Percentiles rank a stretch among this genome's conserved stretches.
Conservation (phyloP, 345 rosid species). For the Angophora floribunda region DNA sequence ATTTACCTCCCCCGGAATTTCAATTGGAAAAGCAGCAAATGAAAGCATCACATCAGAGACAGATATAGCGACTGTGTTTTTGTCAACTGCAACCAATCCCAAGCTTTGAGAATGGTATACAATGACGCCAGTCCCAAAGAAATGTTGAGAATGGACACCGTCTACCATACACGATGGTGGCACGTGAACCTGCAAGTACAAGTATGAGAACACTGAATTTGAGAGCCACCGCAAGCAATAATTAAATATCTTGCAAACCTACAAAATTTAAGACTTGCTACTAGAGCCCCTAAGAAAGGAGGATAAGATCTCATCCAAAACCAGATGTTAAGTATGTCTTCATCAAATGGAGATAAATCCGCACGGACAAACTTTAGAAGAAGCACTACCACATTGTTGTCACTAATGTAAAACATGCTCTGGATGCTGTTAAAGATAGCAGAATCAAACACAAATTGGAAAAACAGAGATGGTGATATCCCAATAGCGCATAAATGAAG, state of each 20-base stretch:
- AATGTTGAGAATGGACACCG: conserved; percentile 76
- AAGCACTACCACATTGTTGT: neutral
- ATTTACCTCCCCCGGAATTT: conserved; percentile 93
- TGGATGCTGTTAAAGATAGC: neutral
- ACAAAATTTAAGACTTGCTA: neutral
- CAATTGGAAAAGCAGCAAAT: conserved; percentile 92
- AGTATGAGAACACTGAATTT: neutral
- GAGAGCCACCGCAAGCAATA: neutral
- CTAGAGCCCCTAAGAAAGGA: neutral
- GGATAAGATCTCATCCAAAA: neutral
- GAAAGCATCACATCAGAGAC: conserved; percentile 91
- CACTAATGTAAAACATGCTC: neutral
- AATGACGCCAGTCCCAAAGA: conserved; percentile 87
- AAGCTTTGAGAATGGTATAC: conserved; percentile 71
- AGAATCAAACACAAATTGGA: neutral
- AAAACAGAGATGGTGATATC: neutral
- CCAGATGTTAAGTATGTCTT: neutral
- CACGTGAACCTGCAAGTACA: conserved; percentile 70
- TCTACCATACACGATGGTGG: conserved; percentile 93
- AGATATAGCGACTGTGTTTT: conserved; percentile 77
- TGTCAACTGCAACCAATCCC: conserved; percentile 96
- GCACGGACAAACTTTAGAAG: neutral
- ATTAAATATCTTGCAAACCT: neutral
- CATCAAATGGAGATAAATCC: neutral
- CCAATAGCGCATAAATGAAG: neutral